These are phyloP conservation scores for Phytophthora citrophthora DNA, from an alignment of 352 stramenopile genomes.

Conservation along the genomic window DNA sequence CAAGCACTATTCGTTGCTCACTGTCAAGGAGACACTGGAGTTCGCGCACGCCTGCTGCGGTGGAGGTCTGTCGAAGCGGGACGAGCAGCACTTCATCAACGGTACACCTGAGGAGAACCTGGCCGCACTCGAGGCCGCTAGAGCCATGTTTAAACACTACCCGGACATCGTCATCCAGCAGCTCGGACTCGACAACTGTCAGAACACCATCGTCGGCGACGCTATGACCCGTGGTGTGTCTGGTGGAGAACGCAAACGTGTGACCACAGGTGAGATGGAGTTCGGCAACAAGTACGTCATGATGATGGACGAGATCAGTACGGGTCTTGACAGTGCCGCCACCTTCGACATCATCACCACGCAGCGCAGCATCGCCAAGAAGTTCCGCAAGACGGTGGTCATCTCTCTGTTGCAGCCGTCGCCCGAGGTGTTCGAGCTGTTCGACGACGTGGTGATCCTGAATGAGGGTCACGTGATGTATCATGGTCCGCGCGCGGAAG, in stretches of 20 bases:
- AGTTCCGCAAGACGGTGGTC: constrained; percentile 57
- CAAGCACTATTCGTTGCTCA: constrained; percentile 46
- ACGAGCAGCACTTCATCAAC: background rate
- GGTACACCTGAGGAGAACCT: constrained; percentile 35
- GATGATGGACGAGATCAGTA: constrained; percentile 86
- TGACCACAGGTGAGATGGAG: constrained; percentile 82
- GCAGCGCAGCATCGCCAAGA: constrained; percentile 53
- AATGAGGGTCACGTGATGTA: constrained; percentile 92
- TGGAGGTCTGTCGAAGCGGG: background rate
- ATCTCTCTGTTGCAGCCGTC: constrained; percentile 91
- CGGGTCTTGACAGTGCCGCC: constrained; percentile 64
- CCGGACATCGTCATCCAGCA: constrained; percentile 52
- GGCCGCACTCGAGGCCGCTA: constrained; percentile 28
- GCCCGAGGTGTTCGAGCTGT: constrained; percentile 92
- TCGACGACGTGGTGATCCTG: constrained; percentile 94
- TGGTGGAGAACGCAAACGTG: constrained; percentile 75
- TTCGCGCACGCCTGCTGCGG: constrained; percentile 33
- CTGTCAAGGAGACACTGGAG: constrained; percentile 61
- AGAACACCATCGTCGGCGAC: constrained; percentile 75
- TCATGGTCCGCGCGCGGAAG: constrained; percentile 64
- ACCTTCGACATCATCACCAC: constrained; percentile 72
- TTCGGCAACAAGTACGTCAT: constrained; percentile 86
- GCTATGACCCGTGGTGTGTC: constrained; percentile 72
- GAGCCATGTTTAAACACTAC: constrained; percentile 40
- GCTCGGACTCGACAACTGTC: constrained; percentile 56